Base-by-base conservation (phyloP, 352 stramenopile species). In the Globisporangium orthogonon region DNA sequence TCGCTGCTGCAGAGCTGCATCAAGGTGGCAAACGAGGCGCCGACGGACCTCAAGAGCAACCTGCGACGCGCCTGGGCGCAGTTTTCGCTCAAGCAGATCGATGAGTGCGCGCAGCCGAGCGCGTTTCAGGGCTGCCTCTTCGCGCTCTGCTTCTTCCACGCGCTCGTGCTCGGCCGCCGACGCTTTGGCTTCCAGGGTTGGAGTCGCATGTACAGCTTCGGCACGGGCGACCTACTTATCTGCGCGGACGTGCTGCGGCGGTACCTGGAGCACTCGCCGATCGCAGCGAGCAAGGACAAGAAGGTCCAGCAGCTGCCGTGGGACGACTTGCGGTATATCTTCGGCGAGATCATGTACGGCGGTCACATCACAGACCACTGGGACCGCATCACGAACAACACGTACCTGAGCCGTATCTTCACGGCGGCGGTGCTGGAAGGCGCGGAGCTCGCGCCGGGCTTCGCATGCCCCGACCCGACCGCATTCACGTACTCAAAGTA, bases 111-210 rank as follows among this genome's bases (percentile, higher is more conserved):
- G 10, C 77, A 94, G 54, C 73, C 82, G 7, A 87, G 71, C 49
- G 87, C 96, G 50, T 98, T 93, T 59, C 95, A 98, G 65, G 87
- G 83, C 11, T 98, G 94, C 59, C 63, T 98, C 2, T 98, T 98
- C 65, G 86, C 87, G 4, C 74, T 98, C 2, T 98, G 93, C 67
- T 97, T 96, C 74, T 98, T 97, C 71, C 93, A 98, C 55, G 86
- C 87, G 14, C 73, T 98, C 23, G 83, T 98, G 1, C 74, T 98
- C 39, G 93, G 92, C 31, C 73, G 93, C 10, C 69, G 86, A 18
- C 71, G 91, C 31, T 98, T 98, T 62, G 93, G 93, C 9, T 78
- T 65, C 10, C 92, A 98, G 68, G 93, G 93, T 39, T 98, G 93
- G 93, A 96, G 82, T 49, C 76, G 93, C 17, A 70, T 78, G 54